Evolutionary conservation across 441 rosid species (phyloP), one percentile per base, ranked within the genome.

Genomic region (Euphorbia celastroides): DNA sequence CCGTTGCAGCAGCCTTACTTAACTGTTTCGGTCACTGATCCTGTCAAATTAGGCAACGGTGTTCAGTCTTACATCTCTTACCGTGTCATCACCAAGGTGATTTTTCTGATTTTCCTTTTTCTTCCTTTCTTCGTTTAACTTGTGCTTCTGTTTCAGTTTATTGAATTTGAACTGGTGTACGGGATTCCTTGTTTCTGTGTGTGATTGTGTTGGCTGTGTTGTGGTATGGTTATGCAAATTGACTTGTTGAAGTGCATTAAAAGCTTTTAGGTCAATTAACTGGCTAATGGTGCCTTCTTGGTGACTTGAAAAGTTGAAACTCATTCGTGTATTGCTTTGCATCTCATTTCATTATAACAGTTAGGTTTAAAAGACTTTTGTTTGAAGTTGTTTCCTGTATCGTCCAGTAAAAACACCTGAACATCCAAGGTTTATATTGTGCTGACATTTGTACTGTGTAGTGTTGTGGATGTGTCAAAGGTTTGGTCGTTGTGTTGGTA

Each of bases 1-100:
- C 74, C 90, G 4, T 86, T 96, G 58, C 87, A 71, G 60, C 93
- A 71, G 60, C 93, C 90, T 22, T 90, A 68, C 72, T 67, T 94
- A 4, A 86, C 87, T 3, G 96, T 87, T 56, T 88, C 94, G 46
- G 97, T 93, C 65, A 75, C 89, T 42, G 99, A 91, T 85, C 99
- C 99, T 52, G 97, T 91, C 32, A 93, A 93, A 83, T 86, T 93
- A 74, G 99, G 96, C 72, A 91, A 85, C 73, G 99, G 96, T 82
- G 99, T 93, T 14, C 96, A 93, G 81, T 76, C 96, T 74, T 91
- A 89, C 73, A 87, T 93, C 81, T 91, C 99, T 30, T 93, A 91
- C 78, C 83, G 97, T 71, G 92, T 93, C 67, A 79, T 88, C 85
- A 88, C 96, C 73, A 92, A 92, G 99, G 98, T 89, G 12, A 32